Percentiles rank a stretch among this genome's conserved stretches.
Conservation (phyloP, 352 stramenopile genomes). For the Elongisporangium undulatum region DNA sequence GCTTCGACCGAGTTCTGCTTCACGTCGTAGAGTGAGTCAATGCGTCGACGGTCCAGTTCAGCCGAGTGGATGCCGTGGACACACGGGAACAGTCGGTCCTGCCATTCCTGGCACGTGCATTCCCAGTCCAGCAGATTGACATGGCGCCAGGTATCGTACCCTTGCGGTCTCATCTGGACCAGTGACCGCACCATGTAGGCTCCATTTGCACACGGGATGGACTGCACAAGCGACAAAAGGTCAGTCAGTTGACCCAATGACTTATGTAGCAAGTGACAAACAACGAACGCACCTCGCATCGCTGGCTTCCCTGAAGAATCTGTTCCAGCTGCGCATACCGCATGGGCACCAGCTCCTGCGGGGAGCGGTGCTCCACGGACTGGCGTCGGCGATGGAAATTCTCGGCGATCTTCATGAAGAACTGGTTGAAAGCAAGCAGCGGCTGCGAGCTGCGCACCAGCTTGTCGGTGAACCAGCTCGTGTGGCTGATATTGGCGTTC, state of each 20-base stretch:
- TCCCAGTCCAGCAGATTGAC: constrained; percentile 74
- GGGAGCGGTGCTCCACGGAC: constrained; percentile 40
- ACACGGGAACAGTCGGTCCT: constrained; percentile 72
- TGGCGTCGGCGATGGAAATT: constrained; percentile 67
- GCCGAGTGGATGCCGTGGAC: constrained; percentile 71
- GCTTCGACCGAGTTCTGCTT: constrained; percentile 68
- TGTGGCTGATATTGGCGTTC: constrained; percentile 27
- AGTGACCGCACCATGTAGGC: constrained; percentile 78
- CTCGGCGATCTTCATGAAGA: constrained; percentile 69
- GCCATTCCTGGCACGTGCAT: constrained; percentile 79
- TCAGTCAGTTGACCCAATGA: constrained; percentile 5
- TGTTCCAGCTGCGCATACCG: constrained; percentile 61
- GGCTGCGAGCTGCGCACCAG: constrained; percentile 58
- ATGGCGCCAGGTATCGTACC: constrained; percentile 70
- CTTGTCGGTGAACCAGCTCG: constrained; percentile 60
- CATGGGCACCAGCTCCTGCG: constrained; percentile 56
- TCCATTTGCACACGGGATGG: constrained; percentile 72
- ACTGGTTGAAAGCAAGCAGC: constrained; percentile 57
- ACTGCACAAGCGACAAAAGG: constrained; percentile 20
- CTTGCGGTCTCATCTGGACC: constrained; percentile 41
- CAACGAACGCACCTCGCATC: constrained; percentile 55
- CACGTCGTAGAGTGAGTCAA: constrained; percentile 67
- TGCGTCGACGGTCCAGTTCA: constrained; percentile 63
- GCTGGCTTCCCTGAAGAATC: constrained; percentile 68
- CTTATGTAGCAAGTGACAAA: neutral